These are phyloP conservation scores for Nemania sp. DNA, from an alignment of 2,329 filamentous ascomycete species.

Conservation along the genomic window DNA sequence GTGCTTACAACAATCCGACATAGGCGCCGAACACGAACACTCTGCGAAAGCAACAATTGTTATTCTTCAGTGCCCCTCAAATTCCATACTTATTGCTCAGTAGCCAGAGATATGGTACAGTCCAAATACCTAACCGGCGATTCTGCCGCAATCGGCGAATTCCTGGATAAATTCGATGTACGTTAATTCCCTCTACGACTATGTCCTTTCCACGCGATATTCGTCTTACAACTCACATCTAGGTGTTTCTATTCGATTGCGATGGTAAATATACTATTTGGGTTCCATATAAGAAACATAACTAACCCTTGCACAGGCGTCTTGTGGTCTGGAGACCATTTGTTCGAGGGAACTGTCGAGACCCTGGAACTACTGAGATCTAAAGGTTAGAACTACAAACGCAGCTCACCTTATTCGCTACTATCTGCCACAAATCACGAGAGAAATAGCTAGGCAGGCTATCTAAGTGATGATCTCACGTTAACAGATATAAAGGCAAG, in stretches of 20 bases:
- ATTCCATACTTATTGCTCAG: neutral
- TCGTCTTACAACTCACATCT: slow-evolving; percentile 27
- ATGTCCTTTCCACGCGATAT: slow-evolving; percentile 33
- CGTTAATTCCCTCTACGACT: slow-evolving; percentile 56
- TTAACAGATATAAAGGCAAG: slow-evolving; percentile 71
- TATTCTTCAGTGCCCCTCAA: neutral
- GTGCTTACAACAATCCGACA: slow-evolving; percentile 18
- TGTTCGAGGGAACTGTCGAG: slow-evolving; percentile 87
- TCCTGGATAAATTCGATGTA: slow-evolving; percentile 93
- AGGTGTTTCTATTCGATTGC: slow-evolving; percentile 96
- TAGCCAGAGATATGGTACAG: slow-evolving; percentile 49
- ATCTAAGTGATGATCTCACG: neutral
- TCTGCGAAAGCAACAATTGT: slow-evolving; percentile 11
- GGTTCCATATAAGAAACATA: neutral
- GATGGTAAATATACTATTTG: slow-evolving; percentile 76
- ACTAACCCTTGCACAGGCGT: slow-evolving; percentile 67
- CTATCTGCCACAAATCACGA: neutral
- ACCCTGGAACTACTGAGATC: slow-evolving; percentile 85
- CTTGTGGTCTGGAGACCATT: slow-evolving; percentile 93
- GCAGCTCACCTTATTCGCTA: too few relatives aligned
- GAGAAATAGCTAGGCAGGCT: neutral
- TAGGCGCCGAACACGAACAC: neutral
- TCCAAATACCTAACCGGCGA: slow-evolving; percentile 84
- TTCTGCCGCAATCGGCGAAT: slow-evolving; percentile 79
- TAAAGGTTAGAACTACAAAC: slow-evolving; percentile 69